A percentile compares a stretch with the other conserved stretches of the same genome.
Conservation (phyloP, 208 protist species). For the Leishmania martiniquensis region DNA sequence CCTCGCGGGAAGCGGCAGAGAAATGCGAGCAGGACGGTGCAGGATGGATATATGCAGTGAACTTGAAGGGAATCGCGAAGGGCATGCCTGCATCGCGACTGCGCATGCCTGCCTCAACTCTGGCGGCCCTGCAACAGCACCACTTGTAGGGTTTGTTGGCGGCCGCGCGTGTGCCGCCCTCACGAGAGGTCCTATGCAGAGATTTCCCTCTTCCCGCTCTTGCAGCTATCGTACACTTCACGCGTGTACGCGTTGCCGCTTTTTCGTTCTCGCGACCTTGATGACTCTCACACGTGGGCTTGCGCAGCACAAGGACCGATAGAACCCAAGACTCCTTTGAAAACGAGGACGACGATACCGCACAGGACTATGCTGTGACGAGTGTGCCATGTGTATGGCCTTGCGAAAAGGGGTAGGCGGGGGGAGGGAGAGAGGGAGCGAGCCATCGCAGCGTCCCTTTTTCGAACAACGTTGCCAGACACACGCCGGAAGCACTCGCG, state of each 20-base stretch:
- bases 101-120: background rate
- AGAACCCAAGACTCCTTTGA: background rate
- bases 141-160: background rate
- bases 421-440: background rate
- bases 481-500: background rate
- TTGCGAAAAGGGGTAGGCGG: background rate
- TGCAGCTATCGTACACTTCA: no score
- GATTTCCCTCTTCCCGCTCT: background rate
- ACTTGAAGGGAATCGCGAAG: conserved; percentile 28
- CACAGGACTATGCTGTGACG: background rate
- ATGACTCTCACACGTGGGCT: background rate
- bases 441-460: conserved; percentile 1
- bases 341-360: background rate
- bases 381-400: conserved; percentile 2
- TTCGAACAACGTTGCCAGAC: background rate
- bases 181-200: background rate
- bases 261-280: background rate
- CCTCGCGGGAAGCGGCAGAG: conserved; percentile 16
- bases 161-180: background rate
- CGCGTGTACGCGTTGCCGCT: no score
- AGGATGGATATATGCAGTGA: conserved; percentile 33
- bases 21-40: conserved; percentile 22
- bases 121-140: background rate
- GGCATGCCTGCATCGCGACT: conserved; percentile 22
- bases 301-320: background rate